Evolutionary conservation across 2,329 filamentous ascomycete genomes (phyloP).

Genomic region (Microascus cirrosus): DNA sequence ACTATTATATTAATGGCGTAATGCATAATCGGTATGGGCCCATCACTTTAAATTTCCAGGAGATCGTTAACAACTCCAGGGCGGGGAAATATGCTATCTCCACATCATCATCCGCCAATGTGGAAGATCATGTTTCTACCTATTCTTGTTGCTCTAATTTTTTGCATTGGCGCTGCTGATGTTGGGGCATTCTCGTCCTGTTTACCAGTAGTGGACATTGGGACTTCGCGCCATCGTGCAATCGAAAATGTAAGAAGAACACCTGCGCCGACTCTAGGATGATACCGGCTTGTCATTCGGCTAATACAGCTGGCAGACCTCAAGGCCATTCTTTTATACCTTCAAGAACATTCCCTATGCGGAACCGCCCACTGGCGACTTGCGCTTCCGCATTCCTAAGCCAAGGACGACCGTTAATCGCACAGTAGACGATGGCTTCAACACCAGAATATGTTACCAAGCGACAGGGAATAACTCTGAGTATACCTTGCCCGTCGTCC

Average conservation of each 20-base stretch:
- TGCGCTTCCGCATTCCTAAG: conserved; percentile 23
- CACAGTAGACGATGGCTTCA: conserved; percentile 15
- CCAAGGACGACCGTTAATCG: conserved; percentile 13
- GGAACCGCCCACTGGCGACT: conserved; percentile 20
- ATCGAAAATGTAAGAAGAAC: neutral
- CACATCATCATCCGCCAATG: too few species aligned
- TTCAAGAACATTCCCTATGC: conserved; percentile 28
- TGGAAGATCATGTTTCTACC: too few species aligned
- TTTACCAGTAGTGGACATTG: conserved; percentile 50
- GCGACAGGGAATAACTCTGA: conserved; percentile 10
- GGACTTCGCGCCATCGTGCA: conserved; percentile 27
- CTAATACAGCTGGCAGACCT: neutral
- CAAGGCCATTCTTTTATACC: conserved; percentile 15
- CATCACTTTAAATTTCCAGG: too few species aligned
- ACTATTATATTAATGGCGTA: too few species aligned
- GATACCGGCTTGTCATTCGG: too few species aligned
- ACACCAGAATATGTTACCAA: conserved; percentile 13
- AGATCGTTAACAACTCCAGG: too few species aligned
- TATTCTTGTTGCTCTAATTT: too few species aligned
- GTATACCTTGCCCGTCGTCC: neutral
- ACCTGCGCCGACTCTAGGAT: neutral
- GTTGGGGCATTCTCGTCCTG: conserved; percentile 9
- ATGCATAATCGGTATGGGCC: too few species aligned
- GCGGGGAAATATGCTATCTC: too few species aligned
- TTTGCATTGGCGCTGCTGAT: neutral